Conservation (phyloP, 371 early-diverging fungal genomes). For the Mucor ambiguus region DNA sequence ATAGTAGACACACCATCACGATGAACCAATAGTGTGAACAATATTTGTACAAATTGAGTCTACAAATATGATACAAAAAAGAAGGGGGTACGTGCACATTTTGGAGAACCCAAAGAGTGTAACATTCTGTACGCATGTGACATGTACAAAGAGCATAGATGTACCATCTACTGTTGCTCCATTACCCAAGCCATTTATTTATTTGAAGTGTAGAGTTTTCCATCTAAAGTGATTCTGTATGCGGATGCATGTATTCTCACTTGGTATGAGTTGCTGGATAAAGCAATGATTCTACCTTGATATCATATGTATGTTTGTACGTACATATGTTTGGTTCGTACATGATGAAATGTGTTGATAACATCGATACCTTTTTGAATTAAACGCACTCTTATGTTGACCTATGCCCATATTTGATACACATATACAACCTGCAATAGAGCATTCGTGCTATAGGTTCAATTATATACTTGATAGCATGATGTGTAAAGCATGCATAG, state of each 20-base stretch:
- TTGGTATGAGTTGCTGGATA: background rate
- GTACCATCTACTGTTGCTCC: background rate
- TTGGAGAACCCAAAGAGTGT: background rate
- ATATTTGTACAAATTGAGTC: background rate
- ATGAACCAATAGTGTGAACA: background rate
- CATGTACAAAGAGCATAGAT: background rate
- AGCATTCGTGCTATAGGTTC: background rate
- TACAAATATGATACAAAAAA: background rate
- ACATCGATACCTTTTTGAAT: background rate
- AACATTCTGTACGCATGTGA: background rate
- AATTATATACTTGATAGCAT: background rate
- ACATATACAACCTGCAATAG: background rate
- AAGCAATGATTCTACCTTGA: background rate
- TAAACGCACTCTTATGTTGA: background rate
- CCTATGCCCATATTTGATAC: background rate
- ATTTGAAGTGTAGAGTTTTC: background rate
- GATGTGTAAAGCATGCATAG: background rate
- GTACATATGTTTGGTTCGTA: background rate
- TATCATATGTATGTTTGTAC: background rate
- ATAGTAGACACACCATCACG: background rate
- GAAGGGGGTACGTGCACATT: conserved; percentile 3
- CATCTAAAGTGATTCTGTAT: background rate
- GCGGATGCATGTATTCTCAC: background rate
- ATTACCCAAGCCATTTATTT: background rate
- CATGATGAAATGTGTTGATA: background rate